A percentile compares a stretch with the other conserved stretches of the same genome.
Evolutionary conservation across 1,139 yeast species (phyloP).

Genomic region (Meyerozyma athensensis): DNA sequence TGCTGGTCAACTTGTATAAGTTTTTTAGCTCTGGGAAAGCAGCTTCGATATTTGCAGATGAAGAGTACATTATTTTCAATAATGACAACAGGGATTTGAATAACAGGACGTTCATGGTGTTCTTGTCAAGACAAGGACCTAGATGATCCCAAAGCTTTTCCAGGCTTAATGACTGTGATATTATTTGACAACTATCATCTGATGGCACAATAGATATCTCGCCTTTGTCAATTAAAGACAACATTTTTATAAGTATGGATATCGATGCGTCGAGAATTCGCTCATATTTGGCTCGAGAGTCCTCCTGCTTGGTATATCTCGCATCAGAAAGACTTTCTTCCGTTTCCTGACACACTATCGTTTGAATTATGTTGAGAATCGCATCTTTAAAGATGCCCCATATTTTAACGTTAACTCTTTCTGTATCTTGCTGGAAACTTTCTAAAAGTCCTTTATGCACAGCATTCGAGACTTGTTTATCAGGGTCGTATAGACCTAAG

Average conservation of each 20-base stretch:
- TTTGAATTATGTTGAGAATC: constrained; percentile 50
- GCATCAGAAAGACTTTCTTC: constrained; percentile 69
- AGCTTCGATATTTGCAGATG: constrained; percentile 11
- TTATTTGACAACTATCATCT: constrained; percentile 12
- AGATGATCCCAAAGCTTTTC: constrained; percentile 45
- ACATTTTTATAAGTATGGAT: constrained; percentile 43
- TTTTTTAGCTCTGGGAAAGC: constrained; percentile 18
- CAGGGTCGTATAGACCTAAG: constrained; percentile 66
- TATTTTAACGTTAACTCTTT: constrained; percentile 48
- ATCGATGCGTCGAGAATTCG: constrained; percentile 54
- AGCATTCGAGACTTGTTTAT: constrained; percentile 50
- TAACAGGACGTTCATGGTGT: constrained; percentile 38
- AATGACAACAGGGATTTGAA: constrained; percentile 42
- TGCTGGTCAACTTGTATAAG: constrained; percentile 43
- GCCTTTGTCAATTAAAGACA: constrained; percentile 14
- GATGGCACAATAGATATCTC: constrained; percentile 11
- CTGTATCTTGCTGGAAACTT: constrained; percentile 55
- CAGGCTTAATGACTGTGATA: constrained; percentile 30
- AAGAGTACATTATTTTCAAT: constrained; percentile 21
- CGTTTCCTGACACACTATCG: constrained; percentile 52
- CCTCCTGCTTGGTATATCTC: constrained; percentile 64
- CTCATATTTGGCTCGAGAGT: constrained; percentile 60
- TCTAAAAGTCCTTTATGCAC: constrained; percentile 44
- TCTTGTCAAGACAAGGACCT: constrained; percentile 18
- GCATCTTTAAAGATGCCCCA: constrained; percentile 57